Evolutionary conservation across 1,139 yeast species (phyloP), one percentile per base, ranked within the genome.

Genomic region (Lodderomyces parapsilosis): DNA sequence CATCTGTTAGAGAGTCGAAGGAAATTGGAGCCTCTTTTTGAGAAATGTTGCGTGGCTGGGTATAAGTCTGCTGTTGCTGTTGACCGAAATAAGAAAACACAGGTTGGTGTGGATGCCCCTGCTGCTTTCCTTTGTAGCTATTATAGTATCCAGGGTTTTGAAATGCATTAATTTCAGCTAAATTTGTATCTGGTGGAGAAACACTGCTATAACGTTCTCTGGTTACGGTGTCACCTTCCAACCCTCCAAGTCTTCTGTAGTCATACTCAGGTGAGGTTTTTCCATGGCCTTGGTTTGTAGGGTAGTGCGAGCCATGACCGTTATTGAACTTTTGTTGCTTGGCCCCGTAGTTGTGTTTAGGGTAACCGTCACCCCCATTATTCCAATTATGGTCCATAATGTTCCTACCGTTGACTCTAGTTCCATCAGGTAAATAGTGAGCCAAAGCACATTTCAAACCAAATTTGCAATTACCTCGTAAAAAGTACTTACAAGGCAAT

Each of bases 361-460:
- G 7, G 14, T 38, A 22, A n/a, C 45, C 45, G 39, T 45, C 41
- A 31, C 44, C 38, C 31, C 27, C 45, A 20, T 39, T 32, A 37
- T 31, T 46, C 14, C 32, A 24, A 43, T 40, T 43, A 32, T 32
- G 33, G 11, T 17, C 14, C n/a, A 48, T 30, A n/a, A 43, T 38
- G 32, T 30, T 37, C 35, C 74, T 80, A 9, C 80, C 76, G 54
- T 85, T 86, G 20, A 86, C 84, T 38, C 88, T 68, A n/a, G 90
- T 79, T 0, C 96, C 97, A 58, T 90, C 96, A 0, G 96, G 94
- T 35, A 87, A 65, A 47, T 86, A 78, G 65, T 91, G 98, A 17
- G 96, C 96, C 60, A 91, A 78, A 1, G 96, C 97, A 69, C 98
- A 91, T 59, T 88, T 90, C 43, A 80, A 69, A 2, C 98, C 98